Percentiles rank a stretch among this genome's conserved stretches.
Conservation (phyloP, 805 yeast species). For the Lipomyces chichibuensis region DNA sequence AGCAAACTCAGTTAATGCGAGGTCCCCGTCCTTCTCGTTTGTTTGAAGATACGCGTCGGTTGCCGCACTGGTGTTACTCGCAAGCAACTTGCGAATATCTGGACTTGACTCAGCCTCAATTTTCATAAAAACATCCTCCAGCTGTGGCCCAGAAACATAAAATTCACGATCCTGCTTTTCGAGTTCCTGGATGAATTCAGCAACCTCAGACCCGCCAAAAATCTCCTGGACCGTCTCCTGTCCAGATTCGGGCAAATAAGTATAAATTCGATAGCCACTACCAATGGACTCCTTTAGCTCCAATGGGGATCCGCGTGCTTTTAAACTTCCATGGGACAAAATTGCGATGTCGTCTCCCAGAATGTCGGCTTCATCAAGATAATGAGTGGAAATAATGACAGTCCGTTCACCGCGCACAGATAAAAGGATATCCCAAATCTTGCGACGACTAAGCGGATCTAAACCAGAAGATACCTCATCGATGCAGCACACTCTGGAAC, state of each 20-base stretch:
- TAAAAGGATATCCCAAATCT: conserved; percentile 44
- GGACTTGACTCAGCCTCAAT: conserved; percentile 28
- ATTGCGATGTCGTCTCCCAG: conserved; percentile 42
- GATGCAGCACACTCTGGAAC: conserved; percentile 42
- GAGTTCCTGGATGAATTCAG: conserved; percentile 3
- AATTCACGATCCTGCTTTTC: conserved; percentile 8
- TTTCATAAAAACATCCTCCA: conserved; percentile 42
- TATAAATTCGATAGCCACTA: conserved; percentile 36
- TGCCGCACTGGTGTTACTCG: background rate
- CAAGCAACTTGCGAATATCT: conserved; percentile 4
- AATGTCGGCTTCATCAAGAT: conserved; percentile 44
- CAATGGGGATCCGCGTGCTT: conserved; percentile 41
- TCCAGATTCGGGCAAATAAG: conserved; percentile 12
- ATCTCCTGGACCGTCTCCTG: conserved; percentile 9
- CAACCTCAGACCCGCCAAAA: background rate
- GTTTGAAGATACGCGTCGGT: background rate
- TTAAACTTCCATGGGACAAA: conserved; percentile 40
- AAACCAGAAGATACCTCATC: conserved; percentile 46
- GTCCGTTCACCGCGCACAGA: conserved; percentile 39
- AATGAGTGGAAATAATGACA: conserved; percentile 43
- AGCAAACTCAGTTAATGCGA: background rate
- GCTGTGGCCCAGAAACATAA: conserved; percentile 39
- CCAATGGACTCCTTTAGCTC: conserved; percentile 41
- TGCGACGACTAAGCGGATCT: conserved; percentile 44
- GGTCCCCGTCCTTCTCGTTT: background rate